Conservation (phyloP, 1,139 yeast genomes). For the Wickerhamomyces sp. region DNA sequence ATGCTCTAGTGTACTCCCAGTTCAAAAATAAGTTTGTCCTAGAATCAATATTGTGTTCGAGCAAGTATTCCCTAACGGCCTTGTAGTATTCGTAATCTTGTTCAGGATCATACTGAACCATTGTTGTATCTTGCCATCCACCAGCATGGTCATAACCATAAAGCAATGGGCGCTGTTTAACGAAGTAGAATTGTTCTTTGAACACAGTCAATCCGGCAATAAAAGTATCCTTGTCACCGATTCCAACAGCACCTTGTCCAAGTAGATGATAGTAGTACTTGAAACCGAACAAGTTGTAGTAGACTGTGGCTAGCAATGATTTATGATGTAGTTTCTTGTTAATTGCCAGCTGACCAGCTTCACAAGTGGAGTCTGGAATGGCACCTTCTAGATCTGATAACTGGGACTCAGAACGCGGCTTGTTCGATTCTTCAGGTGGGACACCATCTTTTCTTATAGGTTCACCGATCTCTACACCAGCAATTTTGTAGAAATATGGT, state of each 20-base stretch:
- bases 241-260: slow-evolving; percentile 56
- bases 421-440: slow-evolving; percentile 23
- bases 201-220: slow-evolving; percentile 54
- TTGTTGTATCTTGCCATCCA: slow-evolving; percentile 36
- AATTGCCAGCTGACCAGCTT: slow-evolving; percentile 54
- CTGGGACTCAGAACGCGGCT: slow-evolving; percentile 26
- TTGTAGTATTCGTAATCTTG: slow-evolving; percentile 30
- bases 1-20: slow-evolving; percentile 16
- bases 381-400: slow-evolving; percentile 52
- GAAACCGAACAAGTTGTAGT: slow-evolving; percentile 53
- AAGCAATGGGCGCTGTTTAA: slow-evolving; percentile 28
- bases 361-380: slow-evolving; percentile 68
- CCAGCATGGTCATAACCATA: slow-evolving; percentile 39
- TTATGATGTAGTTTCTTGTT: slow-evolving; percentile 45
- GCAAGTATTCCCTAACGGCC: slow-evolving; percentile 16
- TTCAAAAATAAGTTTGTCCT: slow-evolving; percentile 19
- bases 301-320: slow-evolving; percentile 46
- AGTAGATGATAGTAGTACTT: slow-evolving; percentile 46
- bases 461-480: slow-evolving; percentile 31
- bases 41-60: slow-evolving; percentile 18
- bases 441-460: slow-evolving; percentile 28
- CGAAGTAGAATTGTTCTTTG: slow-evolving; percentile 48
- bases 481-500: slow-evolving; percentile 49
- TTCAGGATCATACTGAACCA: slow-evolving; percentile 39
- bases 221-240: slow-evolving; percentile 62